Evolutionary conservation across 768 basidiomycete species (phyloP), one percentile per base, ranked within the genome.

Genomic region (Leccinum disarticulatum): DNA sequence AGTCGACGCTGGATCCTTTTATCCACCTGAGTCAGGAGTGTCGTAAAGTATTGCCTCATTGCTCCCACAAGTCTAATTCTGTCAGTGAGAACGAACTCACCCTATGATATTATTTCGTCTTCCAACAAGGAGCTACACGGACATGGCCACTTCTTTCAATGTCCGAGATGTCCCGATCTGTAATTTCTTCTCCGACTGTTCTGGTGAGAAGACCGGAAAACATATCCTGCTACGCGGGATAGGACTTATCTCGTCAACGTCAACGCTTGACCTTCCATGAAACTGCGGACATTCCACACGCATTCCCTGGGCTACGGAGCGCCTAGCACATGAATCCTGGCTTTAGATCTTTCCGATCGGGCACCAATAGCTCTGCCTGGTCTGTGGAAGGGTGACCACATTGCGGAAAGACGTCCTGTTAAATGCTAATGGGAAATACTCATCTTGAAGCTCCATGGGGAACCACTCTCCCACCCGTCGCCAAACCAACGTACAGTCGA

Each of bases 311-410:
- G 19, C 11, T 22, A 51, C 27, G 11, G n/a, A 2, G 47, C 9
- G 31, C 41, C 13, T 35, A 30, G 9, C 15, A 4, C 47, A 57
- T 52, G 58, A 49, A 53, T 27, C 28, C 49, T 19, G n/a, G 4
- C 49, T 33, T n/a, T 22, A 1, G 33, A 13, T 35, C 13, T 6
- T 35, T 35, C 13, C 13, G 35, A 50, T 35, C 41, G 6, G 5
- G 27, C 10, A n/a, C 41, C 41, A 64, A n/a, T 46, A 33, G 47
- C 61, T 68, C 35, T 61, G 64, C 31, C 33, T 65, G 28, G 8
- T 56, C 27, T 61, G 67, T 28, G 51, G 61, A 41, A 43, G 49
- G 47, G 28, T 2, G 60, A 64, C 3, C 61, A 63, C 55, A 5
- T 62, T 56, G 50, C 54, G 15, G 33, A 53, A 48, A 28, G 36